phyloP scores from a whole-genome alignment of 2,329 filamentous ascomycete species.

The Penicillium sclerotiorum region DNA sequence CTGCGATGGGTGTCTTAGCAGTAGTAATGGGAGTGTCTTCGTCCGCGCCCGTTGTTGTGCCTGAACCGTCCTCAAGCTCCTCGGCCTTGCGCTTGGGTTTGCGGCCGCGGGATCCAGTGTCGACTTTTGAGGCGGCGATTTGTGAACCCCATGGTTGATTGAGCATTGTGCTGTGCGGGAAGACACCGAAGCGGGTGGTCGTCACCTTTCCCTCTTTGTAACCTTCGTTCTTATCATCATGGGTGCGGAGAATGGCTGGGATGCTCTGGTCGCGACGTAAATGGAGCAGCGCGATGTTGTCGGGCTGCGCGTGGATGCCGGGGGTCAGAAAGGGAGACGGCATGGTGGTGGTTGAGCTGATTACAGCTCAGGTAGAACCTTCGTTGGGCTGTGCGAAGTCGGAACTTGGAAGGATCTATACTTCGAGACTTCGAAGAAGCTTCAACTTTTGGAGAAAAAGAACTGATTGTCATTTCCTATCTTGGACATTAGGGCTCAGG shows the following conservation, averaged over 20 bases:
- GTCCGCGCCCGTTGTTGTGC: slow-evolving; percentile 22
- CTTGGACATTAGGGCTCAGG: slow-evolving; percentile 29
- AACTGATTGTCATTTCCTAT: slow-evolving; percentile 18
- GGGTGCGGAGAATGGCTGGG: slow-evolving; percentile 69
- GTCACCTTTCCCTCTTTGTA: slow-evolving; percentile 77
- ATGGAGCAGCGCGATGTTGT: slow-evolving; percentile 79
- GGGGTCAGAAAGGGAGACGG: slow-evolving; percentile 79
- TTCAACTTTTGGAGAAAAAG: slow-evolving; percentile 16
- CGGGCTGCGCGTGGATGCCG: slow-evolving; percentile 61
- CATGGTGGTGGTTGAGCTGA: slow-evolving; percentile 28
- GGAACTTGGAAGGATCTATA: neutral
- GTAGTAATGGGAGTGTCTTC: slow-evolving; percentile 33
- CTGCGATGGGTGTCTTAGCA: slow-evolving; percentile 38
- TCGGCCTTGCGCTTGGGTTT: slow-evolving; percentile 57
- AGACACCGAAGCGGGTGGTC: slow-evolving; percentile 93
- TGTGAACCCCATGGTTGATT: slow-evolving; percentile 88
- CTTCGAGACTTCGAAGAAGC: slow-evolving; percentile 2
- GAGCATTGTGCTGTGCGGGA: slow-evolving; percentile 77
- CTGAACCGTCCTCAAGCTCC: slow-evolving; percentile 43
- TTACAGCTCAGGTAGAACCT: neutral
- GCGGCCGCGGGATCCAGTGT: slow-evolving; percentile 84
- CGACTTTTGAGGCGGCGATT: slow-evolving; percentile 83
- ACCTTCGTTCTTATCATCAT: slow-evolving; percentile 66
- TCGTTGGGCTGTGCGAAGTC: neutral
- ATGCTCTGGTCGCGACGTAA: slow-evolving; percentile 84